Evolutionary conservation across 2,329 filamentous ascomycete genomes (phyloP).

Genomic region (Tothia fuscella): DNA sequence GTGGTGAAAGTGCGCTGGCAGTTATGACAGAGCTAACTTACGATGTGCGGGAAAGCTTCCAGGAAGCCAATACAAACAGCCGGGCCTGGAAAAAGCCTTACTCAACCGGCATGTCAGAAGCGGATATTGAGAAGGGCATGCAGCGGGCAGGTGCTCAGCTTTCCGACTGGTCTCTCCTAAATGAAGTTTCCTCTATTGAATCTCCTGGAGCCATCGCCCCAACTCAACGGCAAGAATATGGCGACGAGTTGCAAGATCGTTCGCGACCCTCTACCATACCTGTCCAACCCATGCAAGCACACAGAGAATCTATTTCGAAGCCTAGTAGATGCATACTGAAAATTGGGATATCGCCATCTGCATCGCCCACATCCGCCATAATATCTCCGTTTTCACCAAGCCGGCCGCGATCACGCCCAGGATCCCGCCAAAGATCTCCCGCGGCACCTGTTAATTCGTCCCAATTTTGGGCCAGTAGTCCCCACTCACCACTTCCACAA

Average conservation of each 20-base stretch:
- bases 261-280: no score
- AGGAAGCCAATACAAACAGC: not conserved
- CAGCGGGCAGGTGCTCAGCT: no score
- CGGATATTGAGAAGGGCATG: no score
- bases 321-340: not conserved
- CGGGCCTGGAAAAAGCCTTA: no score
- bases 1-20: not conserved
- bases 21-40: not conserved
- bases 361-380: not conserved
- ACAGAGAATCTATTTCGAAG: not conserved
- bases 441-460: not conserved
- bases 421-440: not conserved
- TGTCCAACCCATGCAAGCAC: no score
- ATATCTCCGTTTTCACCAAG: not conserved
- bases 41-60: not conserved
- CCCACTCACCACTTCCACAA: not conserved
- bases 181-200: no score
- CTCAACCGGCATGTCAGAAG: no score
- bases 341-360: not conserved
- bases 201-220: no score
- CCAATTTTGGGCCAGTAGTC: not conserved
- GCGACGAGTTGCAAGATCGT: no score
- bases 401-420: not conserved
- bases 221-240: no score
- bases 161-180: no score